Percentiles rank a stretch among this genome's conserved stretches.
phyloP scores from a whole-genome alignment of 208 protist species.

The Naegleria fowleri region DNA sequence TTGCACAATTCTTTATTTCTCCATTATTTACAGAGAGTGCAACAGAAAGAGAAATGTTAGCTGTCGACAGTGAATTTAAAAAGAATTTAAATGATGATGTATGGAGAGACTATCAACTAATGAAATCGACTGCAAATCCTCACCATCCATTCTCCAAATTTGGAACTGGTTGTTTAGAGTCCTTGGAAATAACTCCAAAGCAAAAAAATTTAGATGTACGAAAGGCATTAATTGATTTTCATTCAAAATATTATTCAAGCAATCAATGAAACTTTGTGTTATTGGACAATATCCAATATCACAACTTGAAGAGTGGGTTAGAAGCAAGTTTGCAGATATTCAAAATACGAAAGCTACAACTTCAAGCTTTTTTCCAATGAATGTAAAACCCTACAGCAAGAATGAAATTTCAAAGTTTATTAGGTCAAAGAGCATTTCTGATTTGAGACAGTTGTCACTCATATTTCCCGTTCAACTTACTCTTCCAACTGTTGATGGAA shows the following conservation, averaged over 20 bases:
- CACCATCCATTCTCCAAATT: constrained; percentile 69
- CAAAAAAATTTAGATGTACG: constrained; percentile 57
- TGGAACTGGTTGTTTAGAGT: constrained; percentile 72
- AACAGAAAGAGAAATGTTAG: constrained; percentile 73
- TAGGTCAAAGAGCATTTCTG: constrained; percentile 44
- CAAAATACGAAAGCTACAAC: constrained; percentile 7
- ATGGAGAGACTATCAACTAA: constrained; percentile 66
- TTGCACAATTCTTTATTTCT: constrained; percentile 82
- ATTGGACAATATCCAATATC: constrained; percentile 45
- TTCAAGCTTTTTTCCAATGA: not conserved
- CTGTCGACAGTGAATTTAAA: constrained; percentile 83
- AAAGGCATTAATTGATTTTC: constrained; percentile 57
- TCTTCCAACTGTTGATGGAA: constrained; percentile 21
- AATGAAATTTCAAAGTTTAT: not conserved
- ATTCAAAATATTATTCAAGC: constrained; percentile 59
- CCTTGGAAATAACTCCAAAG: constrained; percentile 58
- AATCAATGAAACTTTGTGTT: constrained; percentile 54
- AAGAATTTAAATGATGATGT: constrained; percentile 75
- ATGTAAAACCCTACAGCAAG: not conserved
- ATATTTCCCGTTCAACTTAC: constrained; percentile 49
- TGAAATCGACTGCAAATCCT: constrained; percentile 51
- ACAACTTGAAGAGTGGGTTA: constrained; percentile 32
- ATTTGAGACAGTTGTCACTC: constrained; percentile 52
- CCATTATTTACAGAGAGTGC: constrained; percentile 70
- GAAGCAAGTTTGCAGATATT: constrained; percentile 35